Conservation (phyloP, 2,329 filamentous ascomycete species). For the Westerdykella ornata region DNA sequence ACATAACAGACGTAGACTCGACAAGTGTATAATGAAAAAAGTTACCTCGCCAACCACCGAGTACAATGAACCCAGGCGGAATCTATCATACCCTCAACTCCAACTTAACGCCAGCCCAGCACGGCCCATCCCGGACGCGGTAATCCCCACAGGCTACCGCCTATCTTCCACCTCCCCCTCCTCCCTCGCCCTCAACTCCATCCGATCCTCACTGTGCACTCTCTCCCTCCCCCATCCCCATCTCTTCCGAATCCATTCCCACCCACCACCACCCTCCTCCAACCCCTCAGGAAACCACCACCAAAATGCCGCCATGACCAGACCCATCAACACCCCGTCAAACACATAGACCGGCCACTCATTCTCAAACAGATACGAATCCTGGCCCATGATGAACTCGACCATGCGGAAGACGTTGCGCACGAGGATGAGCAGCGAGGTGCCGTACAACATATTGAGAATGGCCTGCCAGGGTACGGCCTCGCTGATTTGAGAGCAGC, state of each 20-base stretch:
- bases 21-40: no score
- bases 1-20: no score
- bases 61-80: no score
- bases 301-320: slow-evolving; percentile 1
- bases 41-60: no score
- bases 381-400: slow-evolving; percentile 34
- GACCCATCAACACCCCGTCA: slow-evolving; percentile 4
- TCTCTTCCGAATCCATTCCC: no score
- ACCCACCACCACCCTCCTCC: not conserved
- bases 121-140: no score
- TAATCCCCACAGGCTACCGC: no score
- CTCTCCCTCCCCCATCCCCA: not conserved
- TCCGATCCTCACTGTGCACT: not conserved
- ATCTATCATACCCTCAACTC: no score
- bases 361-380: slow-evolving; percentile 3
- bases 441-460: slow-evolving; percentile 40
- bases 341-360: slow-evolving; percentile 8
- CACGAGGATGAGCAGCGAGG: slow-evolving; percentile 42
- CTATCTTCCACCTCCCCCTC: no score
- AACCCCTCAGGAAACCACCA: not conserved
- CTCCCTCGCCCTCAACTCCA: not conserved
- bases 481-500: no score
- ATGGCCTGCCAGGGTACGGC: slow-evolving; percentile 19
- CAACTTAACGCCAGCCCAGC: no score
- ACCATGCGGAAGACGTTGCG: slow-evolving; percentile 43